These are phyloP conservation scores for Aureobasidium melanogenum DNA, from an alignment of 2,329 filamentous ascomycete genomes.

Conservation along the genomic window DNA sequence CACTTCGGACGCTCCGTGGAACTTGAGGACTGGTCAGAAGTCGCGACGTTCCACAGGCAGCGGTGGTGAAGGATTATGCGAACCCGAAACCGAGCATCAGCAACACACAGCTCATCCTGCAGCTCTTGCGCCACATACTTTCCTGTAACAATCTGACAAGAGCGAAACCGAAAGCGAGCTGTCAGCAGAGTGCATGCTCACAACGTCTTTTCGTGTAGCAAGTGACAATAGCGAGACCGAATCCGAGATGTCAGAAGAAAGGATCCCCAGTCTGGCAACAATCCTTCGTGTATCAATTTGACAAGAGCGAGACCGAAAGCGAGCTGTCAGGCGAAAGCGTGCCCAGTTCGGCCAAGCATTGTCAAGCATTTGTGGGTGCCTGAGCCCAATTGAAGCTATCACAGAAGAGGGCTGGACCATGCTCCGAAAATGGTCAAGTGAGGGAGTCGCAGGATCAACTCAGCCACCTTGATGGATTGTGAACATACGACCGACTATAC, in stretches of 20 bases:
- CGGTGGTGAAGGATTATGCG: not conserved
- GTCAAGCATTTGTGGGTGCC: not conserved
- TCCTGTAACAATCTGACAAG: too few relatives aligned
- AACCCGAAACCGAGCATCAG: not conserved
- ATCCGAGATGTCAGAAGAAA: not conserved
- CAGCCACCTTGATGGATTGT: not conserved
- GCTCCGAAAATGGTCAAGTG: not conserved
- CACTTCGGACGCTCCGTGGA: too few relatives aligned
- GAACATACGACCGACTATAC: not conserved
- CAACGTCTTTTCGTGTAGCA: too few relatives aligned
- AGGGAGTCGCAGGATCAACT: not conserved
- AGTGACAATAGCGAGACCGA: not conserved
- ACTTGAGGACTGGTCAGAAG: too few relatives aligned
- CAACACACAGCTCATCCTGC: not conserved
- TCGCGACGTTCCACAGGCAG: too few relatives aligned
- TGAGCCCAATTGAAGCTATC: not conserved
- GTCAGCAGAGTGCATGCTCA: not conserved
- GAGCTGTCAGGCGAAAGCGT: not conserved
- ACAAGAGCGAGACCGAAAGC: not conserved
- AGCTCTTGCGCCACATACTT: not conserved
- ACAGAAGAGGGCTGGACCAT: not conserved
- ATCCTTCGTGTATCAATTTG: too few relatives aligned
- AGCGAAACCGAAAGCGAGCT: not conserved
- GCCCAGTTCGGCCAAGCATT: not conserved
- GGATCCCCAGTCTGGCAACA: too few relatives aligned